A percentile compares a stretch with the other conserved stretches of the same genome.
Evolutionary conservation across 108 stramenopile genomes (phyloP).

Genomic region (Parietichytrium sp.): DNA sequence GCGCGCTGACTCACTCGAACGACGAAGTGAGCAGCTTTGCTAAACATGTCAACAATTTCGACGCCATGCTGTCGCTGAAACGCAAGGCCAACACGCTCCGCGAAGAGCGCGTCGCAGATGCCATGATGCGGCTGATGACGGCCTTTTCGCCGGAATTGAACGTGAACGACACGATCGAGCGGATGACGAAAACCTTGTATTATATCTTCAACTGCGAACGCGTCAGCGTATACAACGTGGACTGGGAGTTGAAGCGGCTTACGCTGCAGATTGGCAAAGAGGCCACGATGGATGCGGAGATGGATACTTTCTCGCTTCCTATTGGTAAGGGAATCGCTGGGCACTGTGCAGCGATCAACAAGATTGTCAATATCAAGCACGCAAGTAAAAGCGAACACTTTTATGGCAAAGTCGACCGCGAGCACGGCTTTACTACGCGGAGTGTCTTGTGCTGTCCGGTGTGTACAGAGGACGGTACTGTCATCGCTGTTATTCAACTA

Average conservation of each 20-base stretch:
- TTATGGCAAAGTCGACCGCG: neutral
- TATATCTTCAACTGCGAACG: conserved; percentile 11
- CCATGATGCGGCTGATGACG: conserved; percentile 29
- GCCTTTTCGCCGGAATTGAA: conserved; percentile 35
- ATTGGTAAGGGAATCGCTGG: conserved; percentile 36
- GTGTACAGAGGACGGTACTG: conserved; percentile 27
- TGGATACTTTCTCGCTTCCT: neutral
- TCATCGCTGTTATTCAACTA: conserved; percentile 11
- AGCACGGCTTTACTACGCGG: neutral
- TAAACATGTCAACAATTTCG: conserved; percentile 24
- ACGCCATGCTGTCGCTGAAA: conserved; percentile 30
- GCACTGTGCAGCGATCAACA: neutral
- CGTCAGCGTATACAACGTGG: conserved; percentile 20
- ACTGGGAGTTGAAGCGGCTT: neutral
- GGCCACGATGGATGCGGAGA: neutral
- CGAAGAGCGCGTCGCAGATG: neutral
- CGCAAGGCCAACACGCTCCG: conserved; percentile 7
- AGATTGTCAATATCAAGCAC: neutral
- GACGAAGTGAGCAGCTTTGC: neutral
- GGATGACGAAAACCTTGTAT: neutral
- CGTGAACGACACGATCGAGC: conserved; percentile 36
- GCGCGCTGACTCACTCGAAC: neutral
- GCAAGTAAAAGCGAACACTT: conserved; percentile 6
- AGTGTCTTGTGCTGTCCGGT: conserved; percentile 22
- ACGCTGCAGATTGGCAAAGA: neutral